These are phyloP conservation scores for Betula pendula DNA, from an alignment of 306 rosid species.

Conservation along the genomic window DNA sequence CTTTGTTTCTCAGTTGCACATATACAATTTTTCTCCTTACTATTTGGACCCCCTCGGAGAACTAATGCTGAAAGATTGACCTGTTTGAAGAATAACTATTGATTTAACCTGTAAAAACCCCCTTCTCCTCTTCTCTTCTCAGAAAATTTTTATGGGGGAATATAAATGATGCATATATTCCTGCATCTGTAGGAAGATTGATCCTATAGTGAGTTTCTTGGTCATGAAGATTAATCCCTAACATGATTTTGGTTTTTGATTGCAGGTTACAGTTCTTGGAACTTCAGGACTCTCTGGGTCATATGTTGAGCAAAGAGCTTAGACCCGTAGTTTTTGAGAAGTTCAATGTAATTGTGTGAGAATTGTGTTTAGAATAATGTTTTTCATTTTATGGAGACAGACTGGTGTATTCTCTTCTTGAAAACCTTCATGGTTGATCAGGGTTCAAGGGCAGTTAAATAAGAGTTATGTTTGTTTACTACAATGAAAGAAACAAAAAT, in stretches of 20 bases:
- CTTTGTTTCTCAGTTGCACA: background rate
- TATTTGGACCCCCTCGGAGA: background rate
- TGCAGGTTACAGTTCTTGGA: conserved; percentile 91
- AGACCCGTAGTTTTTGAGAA: conserved; percentile 32
- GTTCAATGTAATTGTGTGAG: conserved; percentile 32
- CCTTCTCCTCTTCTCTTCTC: background rate
- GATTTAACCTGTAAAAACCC: background rate
- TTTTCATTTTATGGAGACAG: conserved; percentile 38
- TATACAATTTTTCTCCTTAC: background rate
- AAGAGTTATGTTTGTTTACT: conserved; percentile 42
- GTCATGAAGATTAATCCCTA: conserved; percentile 7
- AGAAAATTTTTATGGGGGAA: background rate
- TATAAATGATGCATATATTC: conserved; percentile 11
- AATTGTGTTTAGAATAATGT: conserved; percentile 32
- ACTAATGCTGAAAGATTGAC: background rate
- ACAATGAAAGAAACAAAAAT: conserved; percentile 24
- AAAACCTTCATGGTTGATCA: conserved; percentile 25
- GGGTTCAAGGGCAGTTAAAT: conserved; percentile 48
- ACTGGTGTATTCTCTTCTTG: conserved; percentile 28
- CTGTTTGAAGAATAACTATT: conserved; percentile 1
- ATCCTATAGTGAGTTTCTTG: background rate
- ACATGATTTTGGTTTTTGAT: conserved; percentile 23
- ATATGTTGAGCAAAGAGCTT: conserved; percentile 88
- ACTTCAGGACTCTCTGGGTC: conserved; percentile 98
- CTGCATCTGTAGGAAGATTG: background rate